Base-by-base conservation (phyloP, 163 green algal species). In the Trebouxia gelatinosa region DNA sequence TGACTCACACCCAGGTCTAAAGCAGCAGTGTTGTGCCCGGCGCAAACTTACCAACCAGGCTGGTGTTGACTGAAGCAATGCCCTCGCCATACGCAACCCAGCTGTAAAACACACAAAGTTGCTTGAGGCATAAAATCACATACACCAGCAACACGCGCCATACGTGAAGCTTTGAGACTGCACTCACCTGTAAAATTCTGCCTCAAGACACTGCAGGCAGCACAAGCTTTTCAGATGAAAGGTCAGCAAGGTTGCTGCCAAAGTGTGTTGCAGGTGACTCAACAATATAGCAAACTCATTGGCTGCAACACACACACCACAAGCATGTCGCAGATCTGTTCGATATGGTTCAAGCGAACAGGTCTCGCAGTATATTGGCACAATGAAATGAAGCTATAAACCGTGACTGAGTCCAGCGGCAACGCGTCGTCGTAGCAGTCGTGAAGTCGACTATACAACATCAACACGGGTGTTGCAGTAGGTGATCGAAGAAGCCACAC, bases 171-270 rank as follows among this genome's bases (percentile, higher is more conserved):
- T n/a, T n/a, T n/a, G n/a, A n/a, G n/a, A n/a, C n/a, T n/a, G n/a
- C n/a, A 51, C 35, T 37, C 64, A 72, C 5, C 35, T 54, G 37
- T 72, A 72, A 19, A 72, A 72, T 37, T 72, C 64, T 29, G 64
- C 64, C 26, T 72, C 64, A 6, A 72, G 1, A 37, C 64, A 72
- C 64, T 72, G 64, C 35, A 39, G 34, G 2, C 0, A 1, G 50
- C 23, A 23, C 5, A 51, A n/a, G n/a, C n/a, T n/a, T n/a, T n/a
- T n/a, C n/a, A n/a, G n/a, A n/a, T n/a, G n/a, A n/a, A n/a, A n/a
- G n/a, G n/a, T n/a, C n/a, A n/a, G n/a, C n/a, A n/a, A n/a, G n/a
- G n/a, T n/a, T n/a, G n/a, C n/a, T n/a, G n/a, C n/a, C n/a, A n/a
- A n/a, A n/a, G n/a, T n/a, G n/a, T n/a, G n/a, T n/a, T n/a, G n/a